Evolutionary conservation across 2,329 filamentous ascomycete species (phyloP).

Genomic region (Pseudogymnoascus pannorum): DNA sequence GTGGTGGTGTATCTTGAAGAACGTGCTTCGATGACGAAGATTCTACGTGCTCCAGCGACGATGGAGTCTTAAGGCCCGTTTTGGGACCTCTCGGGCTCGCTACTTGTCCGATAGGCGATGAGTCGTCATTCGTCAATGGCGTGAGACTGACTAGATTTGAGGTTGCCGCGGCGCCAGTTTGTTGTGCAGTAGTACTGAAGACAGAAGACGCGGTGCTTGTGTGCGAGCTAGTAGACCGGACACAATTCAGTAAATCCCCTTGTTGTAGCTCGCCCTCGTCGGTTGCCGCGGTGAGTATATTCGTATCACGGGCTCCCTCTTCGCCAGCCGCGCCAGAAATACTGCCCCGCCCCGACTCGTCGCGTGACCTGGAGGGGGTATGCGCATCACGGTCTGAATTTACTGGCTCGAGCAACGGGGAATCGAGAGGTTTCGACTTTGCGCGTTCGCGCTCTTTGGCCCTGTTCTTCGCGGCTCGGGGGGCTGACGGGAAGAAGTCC

Average conservation of each 20-base stretch:
- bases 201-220: conserved; percentile 64
- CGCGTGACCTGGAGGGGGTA: conserved; percentile 22
- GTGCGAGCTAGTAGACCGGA: conserved; percentile 66
- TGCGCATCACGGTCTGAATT: conserved; percentile 31
- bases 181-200: conserved; percentile 44
- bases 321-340: conserved; percentile 21
- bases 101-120: conserved; percentile 51
- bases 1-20: background rate
- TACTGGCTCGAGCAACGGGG: conserved; percentile 25
- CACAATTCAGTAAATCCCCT: conserved; percentile 62
- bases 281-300: conserved; percentile 13
- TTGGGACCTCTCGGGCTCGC: conserved; percentile 42
- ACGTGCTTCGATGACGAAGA: conserved; percentile 4
- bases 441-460: conserved; percentile 55
- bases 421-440: conserved; percentile 33
- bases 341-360: conserved; percentile 26
- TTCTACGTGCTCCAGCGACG: conserved; percentile 25
- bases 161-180: conserved; percentile 21
- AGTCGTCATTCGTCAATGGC: conserved; percentile 59
- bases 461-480: conserved; percentile 46
- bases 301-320: conserved; percentile 19
- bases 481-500: conserved; percentile 78
- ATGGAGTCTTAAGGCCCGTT: conserved; percentile 27
- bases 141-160: conserved; percentile 44
- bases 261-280: conserved; percentile 54